Percentiles rank a stretch among this genome's conserved stretches.
These are phyloP conservation scores for Solanum phureja DNA, from an alignment of 257 asterid genomes.

Conservation along the genomic window DNA sequence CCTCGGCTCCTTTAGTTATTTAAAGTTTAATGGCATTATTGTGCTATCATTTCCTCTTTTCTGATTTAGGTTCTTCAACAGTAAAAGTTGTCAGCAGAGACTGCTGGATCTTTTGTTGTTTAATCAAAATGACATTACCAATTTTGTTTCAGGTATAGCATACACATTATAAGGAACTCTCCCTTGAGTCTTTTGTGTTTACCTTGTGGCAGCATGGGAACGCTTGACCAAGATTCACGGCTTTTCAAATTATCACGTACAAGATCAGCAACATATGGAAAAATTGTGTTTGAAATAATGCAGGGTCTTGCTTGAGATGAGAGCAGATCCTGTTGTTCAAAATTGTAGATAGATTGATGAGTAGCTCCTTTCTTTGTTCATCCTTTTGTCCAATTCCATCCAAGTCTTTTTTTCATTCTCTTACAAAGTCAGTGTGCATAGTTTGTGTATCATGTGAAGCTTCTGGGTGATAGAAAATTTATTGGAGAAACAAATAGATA, in stretches of 20 bases:
- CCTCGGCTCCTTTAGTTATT: neutral
- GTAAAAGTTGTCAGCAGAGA: neutral
- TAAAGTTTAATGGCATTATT: neutral
- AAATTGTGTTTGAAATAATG: neutral
- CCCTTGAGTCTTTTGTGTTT: neutral
- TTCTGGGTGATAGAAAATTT: neutral
- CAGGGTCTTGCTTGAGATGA: conserved; percentile 13
- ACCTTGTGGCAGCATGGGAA: neutral
- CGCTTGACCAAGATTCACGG: neutral
- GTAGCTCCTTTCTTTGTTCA: neutral
- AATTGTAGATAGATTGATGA: conserved; percentile 18
- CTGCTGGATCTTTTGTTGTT: neutral
- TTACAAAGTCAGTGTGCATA: neutral
- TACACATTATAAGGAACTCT: neutral
- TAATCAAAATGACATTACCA: neutral
- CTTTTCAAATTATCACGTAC: neutral
- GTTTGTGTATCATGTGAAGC: neutral
- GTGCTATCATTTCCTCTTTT: neutral
- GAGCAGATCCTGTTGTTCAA: conserved; percentile 3
- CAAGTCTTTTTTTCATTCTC: neutral
- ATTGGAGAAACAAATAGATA: neutral
- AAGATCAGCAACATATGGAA: neutral
- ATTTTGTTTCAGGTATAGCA: conserved; percentile 2
- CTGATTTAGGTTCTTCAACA: neutral
- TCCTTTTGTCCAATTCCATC: neutral